A percentile compares a stretch with the other conserved stretches of the same genome.
These are phyloP conservation scores for Calamus simplicifolius DNA, from an alignment of 176 grass and related monocot genomes.

Conservation along the genomic window DNA sequence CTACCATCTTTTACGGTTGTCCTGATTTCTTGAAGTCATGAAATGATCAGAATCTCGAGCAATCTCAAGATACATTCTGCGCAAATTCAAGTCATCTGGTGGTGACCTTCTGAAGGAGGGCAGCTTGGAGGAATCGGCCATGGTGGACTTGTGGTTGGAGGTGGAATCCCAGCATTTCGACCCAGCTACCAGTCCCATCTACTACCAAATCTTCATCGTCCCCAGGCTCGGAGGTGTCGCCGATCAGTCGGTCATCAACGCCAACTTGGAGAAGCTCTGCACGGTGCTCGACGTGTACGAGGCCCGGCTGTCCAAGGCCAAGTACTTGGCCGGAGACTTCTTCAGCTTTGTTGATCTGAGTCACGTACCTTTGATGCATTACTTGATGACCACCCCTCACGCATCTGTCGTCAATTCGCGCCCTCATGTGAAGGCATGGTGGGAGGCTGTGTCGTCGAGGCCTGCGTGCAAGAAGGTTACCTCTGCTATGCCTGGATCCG, in stretches of 20 bases:
- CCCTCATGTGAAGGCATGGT: constrained; percentile 62
- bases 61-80: constrained; percentile 40
- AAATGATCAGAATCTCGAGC: constrained; percentile 50
- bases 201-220: constrained; percentile 15
- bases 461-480: constrained; percentile 38
- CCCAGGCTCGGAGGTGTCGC: constrained; percentile 31
- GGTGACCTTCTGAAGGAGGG: constrained; percentile 37
- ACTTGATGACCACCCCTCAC: constrained; percentile 31
- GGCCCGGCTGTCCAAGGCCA: constrained; percentile 22
- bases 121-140: constrained; percentile 28
- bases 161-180: constrained; percentile 55
- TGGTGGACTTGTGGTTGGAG: constrained; percentile 61
- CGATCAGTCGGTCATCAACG: constrained; percentile 30
- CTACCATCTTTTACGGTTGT: too few species aligned
- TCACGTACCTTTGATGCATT: constrained; percentile 28
- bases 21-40: neutral
- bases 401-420: constrained; percentile 31
- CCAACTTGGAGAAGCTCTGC: constrained; percentile 38
- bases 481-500: constrained; percentile 6
- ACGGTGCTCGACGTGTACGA: constrained; percentile 60
- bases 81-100: constrained; percentile 35
- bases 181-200: constrained; percentile 21
- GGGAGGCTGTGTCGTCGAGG: constrained; percentile 37
- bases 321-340: constrained; percentile 70
- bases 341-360: constrained; percentile 47